Base-by-base conservation (phyloP, 495 filamentous ascomycete genomes). In the Apodospora peruviana region DNA sequence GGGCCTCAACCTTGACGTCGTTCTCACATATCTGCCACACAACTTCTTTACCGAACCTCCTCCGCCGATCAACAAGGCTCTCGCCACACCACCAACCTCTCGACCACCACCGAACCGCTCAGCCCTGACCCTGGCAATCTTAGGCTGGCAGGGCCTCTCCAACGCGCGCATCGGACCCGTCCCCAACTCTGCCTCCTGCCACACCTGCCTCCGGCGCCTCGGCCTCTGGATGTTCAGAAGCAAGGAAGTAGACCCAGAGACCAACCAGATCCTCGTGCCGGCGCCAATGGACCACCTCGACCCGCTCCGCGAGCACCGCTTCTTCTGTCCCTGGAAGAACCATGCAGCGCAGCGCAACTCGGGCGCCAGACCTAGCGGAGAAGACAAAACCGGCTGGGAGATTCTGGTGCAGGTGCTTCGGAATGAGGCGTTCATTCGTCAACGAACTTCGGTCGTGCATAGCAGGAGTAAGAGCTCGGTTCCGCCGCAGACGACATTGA, bases 161-260 rank as follows among this genome's bases (percentile, higher is more conserved):
- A 83, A 88, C 59, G 76, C 77, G 24, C 74, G 79, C 17, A 76
- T 82, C 48, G 67, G 68, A 40, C 53, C 65, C 21, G 72, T 77
- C 22, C 75, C 83, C 2, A 86, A 83, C 39, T 69, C 89, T n/a
- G 83, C 83, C 14, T 82, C 79, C 0, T 98, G 93, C 62, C 71
- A 79, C 40, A 85, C 85, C 32, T 98, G 93, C 60, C 89, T 96
- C 57, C 82, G 91, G 50, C 82, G 90, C 5, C 74, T 97, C 1
- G 93, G 94, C 0, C 77, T 98, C 5, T 98, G 93, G 93, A 83
- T 98, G 69, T 98, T 95, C 71, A 87, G 83, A 57, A 69, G 72
- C 55, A 80, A 77, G 51, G 67, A 75, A 50, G 56, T 79, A 23
- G 68, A 75, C 53, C 57, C 66, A 3, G 52, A 56, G 25, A 69